A percentile compares a stretch with the other conserved stretches of the same genome.
phyloP scores from a whole-genome alignment of 208 protist species.

The Trypanosoma brucei region DNA sequence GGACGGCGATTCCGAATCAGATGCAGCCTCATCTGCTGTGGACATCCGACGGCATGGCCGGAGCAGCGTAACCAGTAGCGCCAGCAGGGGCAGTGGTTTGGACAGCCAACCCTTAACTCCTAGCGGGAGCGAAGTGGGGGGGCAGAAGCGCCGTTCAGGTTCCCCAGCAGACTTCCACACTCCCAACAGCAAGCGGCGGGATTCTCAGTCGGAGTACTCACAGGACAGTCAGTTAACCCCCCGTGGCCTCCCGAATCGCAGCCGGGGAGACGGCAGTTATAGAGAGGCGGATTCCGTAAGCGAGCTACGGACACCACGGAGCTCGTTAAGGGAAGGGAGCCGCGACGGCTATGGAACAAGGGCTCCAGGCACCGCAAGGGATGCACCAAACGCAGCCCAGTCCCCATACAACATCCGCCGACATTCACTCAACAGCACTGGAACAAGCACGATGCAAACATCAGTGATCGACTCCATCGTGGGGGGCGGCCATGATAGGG shows the following conservation, averaged over 20 bases:
- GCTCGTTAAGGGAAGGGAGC: background rate
- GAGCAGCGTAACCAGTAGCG: background rate
- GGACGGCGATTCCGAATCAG: background rate
- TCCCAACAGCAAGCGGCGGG: background rate
- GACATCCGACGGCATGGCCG: background rate
- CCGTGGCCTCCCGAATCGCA: constrained; percentile 1
- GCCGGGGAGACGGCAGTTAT: background rate
- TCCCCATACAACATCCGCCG: background rate
- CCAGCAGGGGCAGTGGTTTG: background rate
- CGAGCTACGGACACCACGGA: constrained; percentile 8
- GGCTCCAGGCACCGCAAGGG: too few species aligned
- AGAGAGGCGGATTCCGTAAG: background rate
- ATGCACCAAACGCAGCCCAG: background rate
- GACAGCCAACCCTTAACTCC: background rate
- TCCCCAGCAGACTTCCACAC: background rate
- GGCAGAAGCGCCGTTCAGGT: background rate
- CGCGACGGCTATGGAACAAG: background rate
- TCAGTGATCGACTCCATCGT: background rate
- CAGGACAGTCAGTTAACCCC: background rate
- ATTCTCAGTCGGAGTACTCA: background rate
- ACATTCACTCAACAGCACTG: background rate
- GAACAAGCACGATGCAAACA: background rate
- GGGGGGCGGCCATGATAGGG: too few species aligned
- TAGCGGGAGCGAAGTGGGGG: background rate
- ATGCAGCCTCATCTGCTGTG: background rate